Evolutionary conservation across 345 rosid species (phyloP), one percentile per base, ranked within the genome.

Genomic region (Iberis pinnata): DNA sequence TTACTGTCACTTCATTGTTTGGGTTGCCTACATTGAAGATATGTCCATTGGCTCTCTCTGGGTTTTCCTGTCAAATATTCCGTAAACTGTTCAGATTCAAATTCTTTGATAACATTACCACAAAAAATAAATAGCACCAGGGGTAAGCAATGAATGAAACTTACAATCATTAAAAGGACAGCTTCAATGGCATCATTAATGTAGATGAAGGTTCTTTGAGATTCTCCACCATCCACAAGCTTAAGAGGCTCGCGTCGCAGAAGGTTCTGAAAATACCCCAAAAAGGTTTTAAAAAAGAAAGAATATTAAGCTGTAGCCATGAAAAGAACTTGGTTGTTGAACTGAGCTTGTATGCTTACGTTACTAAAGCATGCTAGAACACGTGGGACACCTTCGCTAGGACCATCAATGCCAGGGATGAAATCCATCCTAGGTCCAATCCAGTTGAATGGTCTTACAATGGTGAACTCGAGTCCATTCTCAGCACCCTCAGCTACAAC

Each of bases 351-450:
- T 36, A 43, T 35, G 49, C 87, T 66, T 43, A 93, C 99, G 61
- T 92, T 92, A 73, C 99, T 92, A 61, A 92, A 92, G 83, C 99
- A 92, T 1, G 99, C 99, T 56, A 88, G 74, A 63, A 92, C 99
- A 68, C 99, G 78, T 17, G 99, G 99, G 60, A 92, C 99, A 50
- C 99, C 99, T 81, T 92, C 99, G 67, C 97, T 88, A 20, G 99
- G 99, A 59, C 99, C 99, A 70, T 92, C 99, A 72, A 92, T 78
- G 42, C 99, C 99, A 16, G 97, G 99, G 63, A 88, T 92, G 74
- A 92, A 92, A 72, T 92, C 99, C 99, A 92, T 92, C 76, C 99
- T 81, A 18, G 98, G 97, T 72, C 99, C 99, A 80, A 92, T 92
- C 99, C 99, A 92, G 84, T 92, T 92, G 43, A 92, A 92, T 20